phyloP scores from a whole-genome alignment of 139 green algal genomes.

The Yamagishiella unicocca region DNA sequence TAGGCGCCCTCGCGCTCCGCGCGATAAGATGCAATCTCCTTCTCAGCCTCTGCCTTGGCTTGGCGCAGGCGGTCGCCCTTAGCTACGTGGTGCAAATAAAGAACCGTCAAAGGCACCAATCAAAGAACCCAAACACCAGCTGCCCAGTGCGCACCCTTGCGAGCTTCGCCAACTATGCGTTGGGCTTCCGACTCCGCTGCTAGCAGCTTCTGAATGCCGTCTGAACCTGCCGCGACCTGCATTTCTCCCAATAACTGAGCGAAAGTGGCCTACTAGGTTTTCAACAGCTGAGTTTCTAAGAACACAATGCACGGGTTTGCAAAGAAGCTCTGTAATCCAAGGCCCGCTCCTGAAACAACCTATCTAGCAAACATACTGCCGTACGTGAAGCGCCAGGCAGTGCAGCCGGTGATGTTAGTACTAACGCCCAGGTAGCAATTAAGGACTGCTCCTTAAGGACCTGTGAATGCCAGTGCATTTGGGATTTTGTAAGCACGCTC shows the following conservation, averaged over 20 bases:
- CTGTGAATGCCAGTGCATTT: too few relatives aligned
- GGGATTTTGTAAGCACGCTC: too few relatives aligned
- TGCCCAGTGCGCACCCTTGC: constrained; percentile 66
- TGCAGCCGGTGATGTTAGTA: too few relatives aligned
- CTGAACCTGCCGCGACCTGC: constrained; percentile 78
- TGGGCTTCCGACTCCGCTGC: constrained; percentile 92
- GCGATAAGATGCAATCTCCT: constrained; percentile 83
- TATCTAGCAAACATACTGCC: too few relatives aligned
- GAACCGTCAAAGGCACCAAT: constrained; percentile 6
- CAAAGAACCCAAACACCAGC: neutral
- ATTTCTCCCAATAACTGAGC: constrained; percentile 62
- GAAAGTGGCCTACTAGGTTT: too few relatives aligned
- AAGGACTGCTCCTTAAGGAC: too few relatives aligned
- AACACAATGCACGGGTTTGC: too few relatives aligned
- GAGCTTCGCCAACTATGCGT: constrained; percentile 85
- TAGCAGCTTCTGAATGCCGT: constrained; percentile 95
- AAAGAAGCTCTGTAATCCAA: too few relatives aligned
- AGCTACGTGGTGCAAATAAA: constrained; percentile 59
- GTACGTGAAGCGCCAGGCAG: too few relatives aligned
- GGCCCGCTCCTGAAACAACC: too few relatives aligned
- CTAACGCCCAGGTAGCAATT: too few relatives aligned
- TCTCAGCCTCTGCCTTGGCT: constrained; percentile 88
- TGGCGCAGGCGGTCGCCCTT: constrained; percentile 85
- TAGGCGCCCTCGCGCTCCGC: constrained; percentile 83
- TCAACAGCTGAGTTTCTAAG: too few relatives aligned